Base-by-base conservation (phyloP, 306 rosid genomes). In the Cucumis cinereus region DNA sequence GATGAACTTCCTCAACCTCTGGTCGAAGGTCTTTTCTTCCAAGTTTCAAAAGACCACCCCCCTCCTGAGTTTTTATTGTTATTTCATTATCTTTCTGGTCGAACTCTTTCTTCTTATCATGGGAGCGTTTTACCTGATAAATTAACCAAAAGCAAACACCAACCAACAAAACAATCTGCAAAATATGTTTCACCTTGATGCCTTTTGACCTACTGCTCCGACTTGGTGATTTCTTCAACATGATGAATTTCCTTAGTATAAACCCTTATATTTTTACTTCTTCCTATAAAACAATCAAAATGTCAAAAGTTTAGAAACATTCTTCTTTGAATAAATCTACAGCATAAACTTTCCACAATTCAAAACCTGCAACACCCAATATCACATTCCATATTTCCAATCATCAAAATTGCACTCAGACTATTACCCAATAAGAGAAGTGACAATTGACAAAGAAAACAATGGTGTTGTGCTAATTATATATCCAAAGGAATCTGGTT, bases 51-150 rank as follows among this genome's bases (percentile, higher is more conserved):
- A 74, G 58, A 49, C 79, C 90, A 77, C 64, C 82, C 11, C 79
- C 80, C 40, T 64, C 77, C 75, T 79, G 73, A 54, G 77, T 77
- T 71, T 76, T 73, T 49, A 57, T 75, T 0, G 79, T 53, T 23
- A 54, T 19, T 67, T 84, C 87, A 68, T 74, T 45, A 80, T 83
- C 96, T 61, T 77, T 83, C 81, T 79, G 87, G 50, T 77, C 87
- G 54, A 86, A 85, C 71, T 85, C 92, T 78, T 81, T 88, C 86
- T 90, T 90, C 92, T 90, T 95, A 78, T 92, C 99, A 77, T 87
- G 93, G 80, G 95, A 88, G 79, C 84, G 99, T 88, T 95, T 95
- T 80, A 95, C 88, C 88, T 95, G 99, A 83, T 92, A 95, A 81
- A 90, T 50, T 82, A 95, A 84, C 98, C 99, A 95, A 82, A 92